Percentiles rank a stretch among this genome's conserved stretches.
Conservation (phyloP, 805 yeast species). For the Candida ulmi region DNA sequence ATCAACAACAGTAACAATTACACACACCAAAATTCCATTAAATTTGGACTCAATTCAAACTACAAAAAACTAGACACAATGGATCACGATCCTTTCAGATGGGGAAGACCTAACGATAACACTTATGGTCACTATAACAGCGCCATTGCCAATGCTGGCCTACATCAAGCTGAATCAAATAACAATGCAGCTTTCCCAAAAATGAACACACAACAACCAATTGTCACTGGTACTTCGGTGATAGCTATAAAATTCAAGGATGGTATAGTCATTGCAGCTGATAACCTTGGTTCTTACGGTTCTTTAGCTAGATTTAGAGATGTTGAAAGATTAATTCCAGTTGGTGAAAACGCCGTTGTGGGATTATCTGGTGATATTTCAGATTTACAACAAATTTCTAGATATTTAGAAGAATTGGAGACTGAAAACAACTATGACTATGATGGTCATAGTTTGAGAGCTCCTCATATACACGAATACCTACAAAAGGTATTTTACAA, state of each 20-base stretch:
- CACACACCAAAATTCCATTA: neutral
- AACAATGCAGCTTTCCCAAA: constrained; percentile 48
- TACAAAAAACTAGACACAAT: constrained; percentile 29
- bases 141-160: constrained; percentile 59
- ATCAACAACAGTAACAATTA: neutral
- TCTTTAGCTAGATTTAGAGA: constrained; percentile 82
- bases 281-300: constrained; percentile 89
- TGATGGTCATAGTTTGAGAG: constrained; percentile 61
- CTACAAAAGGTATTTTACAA: constrained; percentile 77
- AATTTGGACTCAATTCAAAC: neutral
- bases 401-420: constrained; percentile 72
- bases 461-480: constrained; percentile 87
- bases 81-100: constrained; percentile 92
- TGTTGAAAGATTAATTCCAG: constrained; percentile 77
- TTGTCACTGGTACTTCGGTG: constrained; percentile 95
- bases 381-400: constrained; percentile 81
- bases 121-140: constrained; percentile 78
- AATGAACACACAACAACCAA: constrained; percentile 89
- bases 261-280: constrained; percentile 94
- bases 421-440: constrained; percentile 75
- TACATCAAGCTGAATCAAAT: constrained; percentile 3
- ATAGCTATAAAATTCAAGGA: constrained; percentile 83
- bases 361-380: constrained; percentile 94
- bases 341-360: constrained; percentile 82
- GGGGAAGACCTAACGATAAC: constrained; percentile 92